Evolutionary conservation across 768 basidiomycete genomes (phyloP), one percentile per base, ranked within the genome.

Genomic region (Tephrocybe sp.): DNA sequence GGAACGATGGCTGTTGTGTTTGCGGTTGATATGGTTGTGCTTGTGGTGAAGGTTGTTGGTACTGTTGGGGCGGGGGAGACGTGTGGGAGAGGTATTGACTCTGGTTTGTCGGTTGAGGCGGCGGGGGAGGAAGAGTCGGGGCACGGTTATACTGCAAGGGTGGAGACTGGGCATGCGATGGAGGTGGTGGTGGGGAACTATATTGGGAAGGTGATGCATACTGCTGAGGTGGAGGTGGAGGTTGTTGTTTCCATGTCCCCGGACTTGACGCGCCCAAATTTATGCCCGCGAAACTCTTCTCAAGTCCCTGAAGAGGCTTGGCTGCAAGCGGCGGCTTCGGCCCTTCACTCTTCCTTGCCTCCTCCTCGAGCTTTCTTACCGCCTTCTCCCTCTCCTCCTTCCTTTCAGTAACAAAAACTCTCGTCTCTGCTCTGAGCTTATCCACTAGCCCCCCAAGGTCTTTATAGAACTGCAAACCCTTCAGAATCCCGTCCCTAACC

Each of bases 391-490:
- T 78, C 63, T 98, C 94, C 0, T 73, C 67, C 7, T 74, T 78
- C 24, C 96, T 76, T 15, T 77, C 71, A 0, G 76, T 68, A 7
- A 92, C 72, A 60, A 87, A 97, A 0, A 73, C 68, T 42, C 75
- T 79, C 2, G 82, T 78, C 48, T 83, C 84, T 4, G 74, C 66
- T 28, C 76, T 71, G 4, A 98, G 76, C 7, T 75, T 78, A 0
- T 69, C 60, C 9, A 83, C 74, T 30, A 95, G 67, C 15, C 83
- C 82, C 0, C 74, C 78, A 12, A 98, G 76, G 54, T 95, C 91
- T 5, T 74, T 76, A 64, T 99, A 98, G 68, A 96, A 99, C 36
- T 87, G 83, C 1, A 92, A 71, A 0, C 95, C 96, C 64, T 94
- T 95, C 11, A 82, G 83, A 35, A 95, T 64, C 13, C 94, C 94